Percentiles rank a stretch among this genome's conserved stretches.
Evolutionary conservation across 140 eudicot genomes (phyloP).

Genomic region (Anethum foeniculum): DNA sequence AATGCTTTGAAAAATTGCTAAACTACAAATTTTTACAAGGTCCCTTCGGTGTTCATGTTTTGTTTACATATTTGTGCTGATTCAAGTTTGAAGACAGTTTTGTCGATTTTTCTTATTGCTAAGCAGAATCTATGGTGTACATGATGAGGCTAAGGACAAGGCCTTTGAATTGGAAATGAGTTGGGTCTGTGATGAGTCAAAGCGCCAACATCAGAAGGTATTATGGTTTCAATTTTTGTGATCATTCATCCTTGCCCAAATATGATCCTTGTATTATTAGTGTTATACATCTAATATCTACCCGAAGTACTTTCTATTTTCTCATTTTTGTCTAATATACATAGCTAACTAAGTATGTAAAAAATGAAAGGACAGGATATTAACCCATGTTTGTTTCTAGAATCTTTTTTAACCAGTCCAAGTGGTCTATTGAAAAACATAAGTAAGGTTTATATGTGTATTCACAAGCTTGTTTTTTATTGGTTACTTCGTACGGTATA

Average conservation of each 20-base stretch:
- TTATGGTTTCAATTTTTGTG: background rate
- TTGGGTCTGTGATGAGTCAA: conserved; percentile 98
- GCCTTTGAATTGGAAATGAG: conserved; percentile 95
- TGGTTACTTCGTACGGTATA: background rate
- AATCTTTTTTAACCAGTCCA: background rate
- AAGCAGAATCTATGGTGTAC: conserved; percentile 86
- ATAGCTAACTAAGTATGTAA: too few species aligned
- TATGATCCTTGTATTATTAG: conserved; percentile 2
- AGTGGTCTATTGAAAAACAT: background rate
- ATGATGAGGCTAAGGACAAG: conserved; percentile 96
- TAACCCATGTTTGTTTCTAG: conserved; percentile 1
- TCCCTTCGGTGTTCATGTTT: background rate
- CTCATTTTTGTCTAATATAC: background rate
- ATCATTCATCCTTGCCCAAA: background rate
- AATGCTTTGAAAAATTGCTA: background rate
- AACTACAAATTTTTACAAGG: background rate
- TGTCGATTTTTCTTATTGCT: conserved; percentile 6
- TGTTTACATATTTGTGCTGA: background rate
- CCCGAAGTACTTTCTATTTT: background rate
- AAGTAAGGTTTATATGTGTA: background rate
- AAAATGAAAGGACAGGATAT: background rate
- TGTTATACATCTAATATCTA: background rate
- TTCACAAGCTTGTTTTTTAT: background rate
- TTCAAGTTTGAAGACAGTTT: background rate
- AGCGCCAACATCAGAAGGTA: conserved; percentile 96